Evolutionary conservation across 345 rosid species (phyloP).

Genomic region (Heritiera littoralis): DNA sequence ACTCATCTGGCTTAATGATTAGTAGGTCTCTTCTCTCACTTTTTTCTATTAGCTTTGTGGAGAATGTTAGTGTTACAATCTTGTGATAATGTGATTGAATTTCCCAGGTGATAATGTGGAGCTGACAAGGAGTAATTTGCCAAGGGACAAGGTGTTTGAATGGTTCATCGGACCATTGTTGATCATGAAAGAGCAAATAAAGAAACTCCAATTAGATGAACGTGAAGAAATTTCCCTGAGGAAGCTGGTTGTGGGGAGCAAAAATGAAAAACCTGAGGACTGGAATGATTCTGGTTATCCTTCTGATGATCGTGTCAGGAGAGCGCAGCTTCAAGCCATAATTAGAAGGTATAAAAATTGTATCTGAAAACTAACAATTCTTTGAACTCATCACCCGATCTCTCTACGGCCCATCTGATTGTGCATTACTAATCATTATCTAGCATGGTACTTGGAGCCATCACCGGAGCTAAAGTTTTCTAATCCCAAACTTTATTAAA

Average conservation of each 20-base stretch:
- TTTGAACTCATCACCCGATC: not conserved
- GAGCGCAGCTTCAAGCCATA: conserved; percentile 84
- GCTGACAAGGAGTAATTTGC: conserved; percentile 56
- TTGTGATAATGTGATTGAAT: not conserved
- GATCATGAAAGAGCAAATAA: conserved; percentile 80
- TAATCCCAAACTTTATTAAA: not conserved
- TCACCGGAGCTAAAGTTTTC: not conserved
- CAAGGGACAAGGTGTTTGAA: conserved; percentile 63
- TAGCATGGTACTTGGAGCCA: not conserved
- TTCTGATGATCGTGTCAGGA: conserved; percentile 52
- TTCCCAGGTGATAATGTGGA: conserved; percentile 65
- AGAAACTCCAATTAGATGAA: conserved; percentile 43
- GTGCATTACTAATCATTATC: not conserved
- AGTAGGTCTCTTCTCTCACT: conserved; percentile 39
- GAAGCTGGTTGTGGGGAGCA: conserved; percentile 30
- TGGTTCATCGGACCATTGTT: conserved; percentile 74
- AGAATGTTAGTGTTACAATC: conserved; percentile 18
- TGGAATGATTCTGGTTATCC: conserved; percentile 59
- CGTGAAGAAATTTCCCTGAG: conserved; percentile 60
- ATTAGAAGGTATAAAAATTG: conserved; percentile 58
- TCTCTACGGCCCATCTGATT: not conserved
- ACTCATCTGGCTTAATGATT: conserved; percentile 66
- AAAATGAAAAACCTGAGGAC: conserved; percentile 2
- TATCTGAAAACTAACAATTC: no score
- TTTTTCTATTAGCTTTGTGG: conserved; percentile 11